Conservation (phyloP, 768 basidiomycete species). For the Lentinula edodes region DNA sequence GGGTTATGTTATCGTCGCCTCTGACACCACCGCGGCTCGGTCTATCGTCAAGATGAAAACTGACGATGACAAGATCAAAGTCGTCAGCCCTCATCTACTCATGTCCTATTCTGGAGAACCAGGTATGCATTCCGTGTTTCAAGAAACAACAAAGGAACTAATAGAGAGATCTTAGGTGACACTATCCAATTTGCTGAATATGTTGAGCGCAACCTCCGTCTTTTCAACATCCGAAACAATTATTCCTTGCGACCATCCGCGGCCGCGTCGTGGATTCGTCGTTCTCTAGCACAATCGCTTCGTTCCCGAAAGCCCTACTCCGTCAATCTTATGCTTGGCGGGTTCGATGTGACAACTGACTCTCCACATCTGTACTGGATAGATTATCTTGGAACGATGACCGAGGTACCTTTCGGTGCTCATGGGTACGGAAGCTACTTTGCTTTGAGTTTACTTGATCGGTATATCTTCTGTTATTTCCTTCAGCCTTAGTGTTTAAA, state of each 20-base stretch:
- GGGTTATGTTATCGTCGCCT: conserved; percentile 88
- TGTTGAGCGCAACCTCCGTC: conserved; percentile 90
- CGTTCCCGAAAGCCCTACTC: conserved; percentile 84
- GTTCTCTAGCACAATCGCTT: conserved; percentile 81
- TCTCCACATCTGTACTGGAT: conserved; percentile 89
- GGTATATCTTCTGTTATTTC: conserved; percentile 38
- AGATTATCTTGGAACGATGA: conserved; percentile 90
- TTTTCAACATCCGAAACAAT: conserved; percentile 93
- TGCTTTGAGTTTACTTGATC: conserved; percentile 84
- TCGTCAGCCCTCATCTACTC: conserved; percentile 82
- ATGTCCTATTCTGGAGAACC: conserved; percentile 97
- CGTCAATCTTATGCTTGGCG: conserved; percentile 91
- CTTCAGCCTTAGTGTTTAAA: not conserved
- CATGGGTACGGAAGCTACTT: conserved; percentile 97
- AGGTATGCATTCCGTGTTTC: conserved; percentile 35
- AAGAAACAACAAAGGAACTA: not conserved
- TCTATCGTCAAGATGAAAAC: conserved; percentile 98
- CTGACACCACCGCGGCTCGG: conserved; percentile 83
- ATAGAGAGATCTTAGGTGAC: conserved; percentile 54
- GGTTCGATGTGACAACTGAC: conserved; percentile 75
- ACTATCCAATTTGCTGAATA: conserved; percentile 96
- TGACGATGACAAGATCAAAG: conserved; percentile 96
- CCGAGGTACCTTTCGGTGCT: conserved; percentile 86
- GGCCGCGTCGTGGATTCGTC: conserved; percentile 93
- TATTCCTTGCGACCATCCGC: conserved; percentile 86